Evolutionary conservation across 176 grass and related monocot genomes (phyloP), one percentile per base, ranked within the genome.

Genomic region (Zizania latifolia): DNA sequence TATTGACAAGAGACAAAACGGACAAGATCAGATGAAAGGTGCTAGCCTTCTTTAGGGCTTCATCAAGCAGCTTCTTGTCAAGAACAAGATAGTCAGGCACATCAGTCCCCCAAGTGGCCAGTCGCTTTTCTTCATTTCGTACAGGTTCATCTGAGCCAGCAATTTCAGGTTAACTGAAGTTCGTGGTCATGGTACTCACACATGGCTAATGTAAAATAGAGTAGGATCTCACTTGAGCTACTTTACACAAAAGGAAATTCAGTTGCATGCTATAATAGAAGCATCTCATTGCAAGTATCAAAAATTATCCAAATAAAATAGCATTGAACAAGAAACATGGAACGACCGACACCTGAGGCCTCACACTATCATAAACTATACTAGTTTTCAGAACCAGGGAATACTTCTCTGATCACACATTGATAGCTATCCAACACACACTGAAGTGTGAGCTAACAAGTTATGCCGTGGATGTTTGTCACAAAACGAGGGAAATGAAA

Each of bases 81-180:
- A 99, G 86, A 66, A 99, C 84, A 59, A 99, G 79, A 83, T 99
- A 89, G 13, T 99, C 40, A 70, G 95, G 91, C 48, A 92, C 80
- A 30, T 94, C 95, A 45, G 91, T 92, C 82, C 95, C 95, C 95
- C 95, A 99, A 68, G 91, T 90, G 22, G 95, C 91, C 33, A 90
- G 74, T 36, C 72, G 81, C 62, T 94, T 99, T 23, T 94, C 91
- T 88, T 99, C 89, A 28, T 84, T 78, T 19, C 83, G 67, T 9
- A 67, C 79, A 66, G 91, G 84, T 46, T 76, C 86, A 39, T 92
- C 91, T 94, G 74, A 56, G 85, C 51, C 15, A 30, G 74, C 23
- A 59, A 35, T 41, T 65, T 75, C 15, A 16, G 63, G 40, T 74
- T 82, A 82, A 81, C 54, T 40, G 17, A 4, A 26, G 22, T 31